Conservation (phyloP, 2,329 filamentous ascomycete species). For the Microsporum canis region DNA sequence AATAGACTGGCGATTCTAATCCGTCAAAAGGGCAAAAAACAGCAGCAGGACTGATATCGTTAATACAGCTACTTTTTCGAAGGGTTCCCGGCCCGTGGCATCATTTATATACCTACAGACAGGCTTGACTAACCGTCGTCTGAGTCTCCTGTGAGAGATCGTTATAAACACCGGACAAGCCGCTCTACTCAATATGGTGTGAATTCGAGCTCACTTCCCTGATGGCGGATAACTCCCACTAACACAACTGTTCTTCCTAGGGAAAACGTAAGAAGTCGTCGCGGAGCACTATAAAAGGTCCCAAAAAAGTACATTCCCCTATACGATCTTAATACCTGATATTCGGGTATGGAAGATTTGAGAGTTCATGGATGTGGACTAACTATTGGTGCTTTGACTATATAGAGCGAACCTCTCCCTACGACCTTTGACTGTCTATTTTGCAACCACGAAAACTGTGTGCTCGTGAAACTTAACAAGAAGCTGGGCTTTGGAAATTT, state of each 20-base stretch:
- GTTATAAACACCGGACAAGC: background rate
- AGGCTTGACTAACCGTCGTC: background rate
- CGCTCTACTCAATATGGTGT: background rate
- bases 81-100: background rate
- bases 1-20: background rate
- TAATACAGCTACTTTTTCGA: background rate
- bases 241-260: slow-evolving; percentile 33
- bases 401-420: slow-evolving; percentile 38
- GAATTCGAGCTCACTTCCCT: background rate
- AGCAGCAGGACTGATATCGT: background rate
- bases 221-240: background rate
- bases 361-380: background rate
- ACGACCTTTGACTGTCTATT: slow-evolving; percentile 94
- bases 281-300: slow-evolving; percentile 56
- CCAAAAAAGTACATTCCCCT: slow-evolving; percentile 42
- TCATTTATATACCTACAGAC: background rate
- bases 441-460: slow-evolving; percentile 93
- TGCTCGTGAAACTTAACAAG: slow-evolving; percentile 85
- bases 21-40: background rate
- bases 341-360: slow-evolving; percentile 3
- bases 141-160: no score
- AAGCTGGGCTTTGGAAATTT: slow-evolving; percentile 77
- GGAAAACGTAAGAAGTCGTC: slow-evolving; percentile 86
- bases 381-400: background rate
- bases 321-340: background rate